Percentiles rank a stretch among this genome's conserved stretches.
These are phyloP conservation scores for Pelargonium australe DNA, from an alignment of 441 rosid genomes.

Conservation along the genomic window DNA sequence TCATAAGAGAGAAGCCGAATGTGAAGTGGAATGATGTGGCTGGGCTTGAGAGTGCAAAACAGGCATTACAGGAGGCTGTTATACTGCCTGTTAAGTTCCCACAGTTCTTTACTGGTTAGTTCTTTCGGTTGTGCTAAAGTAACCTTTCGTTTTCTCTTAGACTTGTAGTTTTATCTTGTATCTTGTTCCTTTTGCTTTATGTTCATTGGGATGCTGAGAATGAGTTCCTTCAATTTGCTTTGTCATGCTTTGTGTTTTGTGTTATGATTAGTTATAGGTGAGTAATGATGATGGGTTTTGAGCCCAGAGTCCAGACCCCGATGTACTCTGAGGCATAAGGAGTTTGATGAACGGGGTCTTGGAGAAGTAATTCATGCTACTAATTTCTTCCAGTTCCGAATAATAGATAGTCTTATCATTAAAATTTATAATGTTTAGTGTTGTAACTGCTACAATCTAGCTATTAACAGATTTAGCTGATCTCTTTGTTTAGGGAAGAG, in stretches of 20 bases:
- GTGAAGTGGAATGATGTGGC: background rate
- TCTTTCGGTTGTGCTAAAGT: background rate
- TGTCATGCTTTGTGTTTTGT: background rate
- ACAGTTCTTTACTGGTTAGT: constrained; percentile 5
- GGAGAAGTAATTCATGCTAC: background rate
- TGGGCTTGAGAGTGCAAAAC: background rate
- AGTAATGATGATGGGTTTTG: background rate
- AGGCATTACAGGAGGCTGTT: background rate
- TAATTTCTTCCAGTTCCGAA: background rate
- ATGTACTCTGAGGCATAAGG: too few relatives aligned
- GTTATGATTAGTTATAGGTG: background rate
- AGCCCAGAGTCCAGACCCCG: background rate
- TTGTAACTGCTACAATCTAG: background rate
- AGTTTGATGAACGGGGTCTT: background rate
- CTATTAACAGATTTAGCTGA: background rate
- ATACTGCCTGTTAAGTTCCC: constrained; percentile 6
- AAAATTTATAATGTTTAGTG: background rate
- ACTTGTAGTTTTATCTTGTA: background rate
- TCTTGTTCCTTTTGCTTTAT: background rate
- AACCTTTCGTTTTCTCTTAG: background rate
- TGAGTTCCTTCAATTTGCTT: background rate
- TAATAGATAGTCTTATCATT: background rate
- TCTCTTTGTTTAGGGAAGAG: background rate
- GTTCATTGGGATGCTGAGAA: background rate
- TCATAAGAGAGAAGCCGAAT: background rate